A percentile compares a stretch with the other conserved stretches of the same genome.
These are phyloP conservation scores for Lichtheimia ornata DNA, from an alignment of 371 early-diverging fungal genomes.

Conservation along the genomic window DNA sequence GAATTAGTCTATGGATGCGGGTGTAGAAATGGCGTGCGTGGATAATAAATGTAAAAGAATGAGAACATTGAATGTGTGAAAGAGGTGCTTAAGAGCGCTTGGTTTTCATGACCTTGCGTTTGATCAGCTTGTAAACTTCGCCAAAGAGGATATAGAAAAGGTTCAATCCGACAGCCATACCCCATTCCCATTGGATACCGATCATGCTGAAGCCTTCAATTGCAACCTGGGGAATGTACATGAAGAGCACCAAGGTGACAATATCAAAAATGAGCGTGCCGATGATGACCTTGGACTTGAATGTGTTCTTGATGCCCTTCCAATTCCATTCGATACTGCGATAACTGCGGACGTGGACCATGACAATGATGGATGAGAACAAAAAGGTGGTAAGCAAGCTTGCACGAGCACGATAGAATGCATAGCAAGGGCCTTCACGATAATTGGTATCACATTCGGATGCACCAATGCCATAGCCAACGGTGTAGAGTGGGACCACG, in stretches of 20 bases:
- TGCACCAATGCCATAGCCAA: conserved; percentile 51
- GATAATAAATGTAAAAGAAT: no score
- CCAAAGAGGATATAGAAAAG: conserved; percentile 53
- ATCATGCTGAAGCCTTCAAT: conserved; percentile 60
- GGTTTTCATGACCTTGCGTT: conserved; percentile 22
- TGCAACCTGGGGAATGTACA: conserved; percentile 70
- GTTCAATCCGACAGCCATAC: conserved; percentile 52
- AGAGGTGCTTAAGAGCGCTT: background rate
- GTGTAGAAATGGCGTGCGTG: no score
- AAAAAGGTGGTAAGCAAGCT: conserved; percentile 60
- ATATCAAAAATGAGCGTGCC: conserved; percentile 51
- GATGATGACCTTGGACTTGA: conserved; percentile 55
- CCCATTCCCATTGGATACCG: conserved; percentile 73
- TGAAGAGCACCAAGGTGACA: conserved; percentile 48
- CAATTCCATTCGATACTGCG: conserved; percentile 56
- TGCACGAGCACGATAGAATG: conserved; percentile 67
- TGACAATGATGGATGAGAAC: conserved; percentile 60
- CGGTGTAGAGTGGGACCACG: conserved; percentile 58
- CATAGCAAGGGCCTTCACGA: conserved; percentile 46
- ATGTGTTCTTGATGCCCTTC: conserved; percentile 35
- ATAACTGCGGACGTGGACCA: conserved; percentile 65
- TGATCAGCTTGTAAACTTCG: conserved; percentile 52
- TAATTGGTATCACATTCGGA: conserved; percentile 58
- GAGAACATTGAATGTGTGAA: no score
- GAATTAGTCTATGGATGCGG: no score